phyloP scores from a whole-genome alignment of 2,329 filamentous ascomycete genomes.

The Cercospora berteroae region DNA sequence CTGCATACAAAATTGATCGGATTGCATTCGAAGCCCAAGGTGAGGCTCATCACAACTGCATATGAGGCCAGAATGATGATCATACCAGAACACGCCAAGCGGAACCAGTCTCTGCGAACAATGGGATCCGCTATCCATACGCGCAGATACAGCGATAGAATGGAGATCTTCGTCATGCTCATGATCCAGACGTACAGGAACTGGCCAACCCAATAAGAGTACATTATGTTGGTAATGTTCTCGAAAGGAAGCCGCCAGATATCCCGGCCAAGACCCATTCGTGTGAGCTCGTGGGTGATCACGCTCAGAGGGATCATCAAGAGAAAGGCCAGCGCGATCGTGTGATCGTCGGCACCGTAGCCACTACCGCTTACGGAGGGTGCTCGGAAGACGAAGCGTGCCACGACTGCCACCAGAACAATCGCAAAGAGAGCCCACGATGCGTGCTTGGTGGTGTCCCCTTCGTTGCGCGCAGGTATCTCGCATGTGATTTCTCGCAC shows the following conservation, averaged over 20 bases:
- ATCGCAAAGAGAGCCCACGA: slow-evolving; percentile 8
- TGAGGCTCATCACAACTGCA: slow-evolving; percentile 11
- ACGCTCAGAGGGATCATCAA: slow-evolving; percentile 2
- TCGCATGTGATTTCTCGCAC: slow-evolving; percentile 5
- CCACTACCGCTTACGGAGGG: slow-evolving; percentile 8
- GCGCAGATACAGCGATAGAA: slow-evolving; percentile 13
- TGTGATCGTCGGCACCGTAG: slow-evolving; percentile 12
- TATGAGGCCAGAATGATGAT: slow-evolving; percentile 5
- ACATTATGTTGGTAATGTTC: slow-evolving; percentile 13
- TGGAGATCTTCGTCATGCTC: slow-evolving; percentile 12
- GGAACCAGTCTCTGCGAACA: slow-evolving; percentile 9
- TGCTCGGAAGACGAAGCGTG: slow-evolving; percentile 11
- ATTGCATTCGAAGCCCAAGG: slow-evolving; percentile 16
- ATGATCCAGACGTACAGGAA: slow-evolving; percentile 18
- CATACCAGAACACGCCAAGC: slow-evolving; percentile 1
- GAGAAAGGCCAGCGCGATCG: slow-evolving; percentile 6
- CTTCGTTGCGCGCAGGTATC: slow-evolving; percentile 3
- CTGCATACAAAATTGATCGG: slow-evolving; percentile 11
- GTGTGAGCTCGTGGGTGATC: slow-evolving; percentile 2
- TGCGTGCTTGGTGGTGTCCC: background rate
- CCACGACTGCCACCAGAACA: background rate
- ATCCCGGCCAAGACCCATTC: slow-evolving; percentile 12
- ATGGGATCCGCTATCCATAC: slow-evolving; percentile 1
- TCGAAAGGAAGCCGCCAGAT: slow-evolving; percentile 8
- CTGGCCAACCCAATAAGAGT: slow-evolving; percentile 16